These are phyloP conservation scores for Magnusiomyces tetraspermus DNA, from an alignment of 1,139 yeast genomes.

Conservation along the genomic window DNA sequence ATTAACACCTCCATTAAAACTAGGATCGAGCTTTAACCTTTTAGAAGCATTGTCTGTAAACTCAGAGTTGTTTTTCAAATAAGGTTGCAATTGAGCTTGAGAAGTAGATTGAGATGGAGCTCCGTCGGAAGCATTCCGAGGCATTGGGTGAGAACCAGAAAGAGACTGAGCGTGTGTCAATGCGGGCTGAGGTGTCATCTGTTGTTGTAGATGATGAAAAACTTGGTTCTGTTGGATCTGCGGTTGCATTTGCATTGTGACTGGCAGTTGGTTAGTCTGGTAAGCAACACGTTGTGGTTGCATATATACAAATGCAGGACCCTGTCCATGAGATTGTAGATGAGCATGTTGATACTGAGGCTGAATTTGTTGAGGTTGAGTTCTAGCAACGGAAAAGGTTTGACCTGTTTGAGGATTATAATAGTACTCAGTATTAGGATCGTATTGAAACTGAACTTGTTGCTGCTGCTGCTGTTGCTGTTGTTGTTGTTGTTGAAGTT, in stretches of 20 bases:
- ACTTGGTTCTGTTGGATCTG: constrained; percentile 1
- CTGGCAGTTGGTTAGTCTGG: neutral
- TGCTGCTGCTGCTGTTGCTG: constrained; percentile 6
- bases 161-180: neutral
- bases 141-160: neutral
- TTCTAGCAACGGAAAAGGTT: neutral
- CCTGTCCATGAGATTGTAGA: neutral
- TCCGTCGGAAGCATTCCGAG: neutral
- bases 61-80: neutral
- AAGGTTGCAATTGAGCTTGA: neutral
- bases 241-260: constrained; percentile 3
- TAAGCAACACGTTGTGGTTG: neutral
- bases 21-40: neutral
- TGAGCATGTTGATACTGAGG: neutral
- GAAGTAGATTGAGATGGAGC: neutral
- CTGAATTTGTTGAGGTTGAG: neutral
- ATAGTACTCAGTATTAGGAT: neutral
- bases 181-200: neutral
- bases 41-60: neutral
- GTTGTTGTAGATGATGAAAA: neutral
- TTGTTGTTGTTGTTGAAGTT: neutral
- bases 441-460: neutral
- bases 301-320: neutral
- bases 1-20: too few species aligned
- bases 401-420: neutral